A percentile compares a stretch with the other conserved stretches of the same genome.
Conservation (phyloP, 2,329 filamentous ascomycete species). For the Onygena corvina region DNA sequence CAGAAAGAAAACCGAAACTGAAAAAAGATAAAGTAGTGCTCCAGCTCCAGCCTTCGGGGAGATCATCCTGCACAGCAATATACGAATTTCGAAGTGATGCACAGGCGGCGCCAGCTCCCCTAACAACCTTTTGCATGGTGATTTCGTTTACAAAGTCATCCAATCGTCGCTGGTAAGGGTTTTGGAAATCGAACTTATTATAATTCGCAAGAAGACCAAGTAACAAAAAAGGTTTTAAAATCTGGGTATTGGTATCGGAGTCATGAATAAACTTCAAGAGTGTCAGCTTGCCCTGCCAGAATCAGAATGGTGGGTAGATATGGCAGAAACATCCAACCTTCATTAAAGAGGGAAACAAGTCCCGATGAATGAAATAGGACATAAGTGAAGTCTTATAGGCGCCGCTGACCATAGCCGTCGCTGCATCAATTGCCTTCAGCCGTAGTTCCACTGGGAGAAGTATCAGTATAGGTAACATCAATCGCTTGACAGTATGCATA, state of each 20-base stretch:
- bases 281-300: conserved; percentile 12
- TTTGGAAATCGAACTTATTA: conserved; percentile 98
- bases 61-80: conserved; percentile 74
- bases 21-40: conserved; percentile 71
- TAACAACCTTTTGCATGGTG: conserved; percentile 70
- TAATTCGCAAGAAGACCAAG: conserved; percentile 87
- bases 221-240: conserved; percentile 65
- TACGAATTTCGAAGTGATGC: conserved; percentile 59
- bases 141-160: conserved; percentile 92
- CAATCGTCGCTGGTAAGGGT: conserved; percentile 81
- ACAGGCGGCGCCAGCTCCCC: conserved; percentile 62
- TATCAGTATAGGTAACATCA: too few relatives aligned
- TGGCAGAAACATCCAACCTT: conserved; percentile 51
- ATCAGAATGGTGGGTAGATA: not conserved
- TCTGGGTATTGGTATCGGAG: conserved; percentile 50
- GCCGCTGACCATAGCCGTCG: conserved; percentile 76
- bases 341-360: conserved; percentile 88
- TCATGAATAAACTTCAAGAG: conserved; percentile 67
- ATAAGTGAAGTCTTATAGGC: conserved; percentile 90
- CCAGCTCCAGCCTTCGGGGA: conserved; percentile 80
- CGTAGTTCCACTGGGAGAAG: conserved; percentile 54
- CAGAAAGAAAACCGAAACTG: conserved; percentile 63
- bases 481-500: too few relatives aligned
- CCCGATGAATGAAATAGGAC: conserved; percentile 88
- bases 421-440: conserved; percentile 65